Conservation (phyloP, 352 stramenopile genomes). For the Globisporangium rhizosaccharum region DNA sequence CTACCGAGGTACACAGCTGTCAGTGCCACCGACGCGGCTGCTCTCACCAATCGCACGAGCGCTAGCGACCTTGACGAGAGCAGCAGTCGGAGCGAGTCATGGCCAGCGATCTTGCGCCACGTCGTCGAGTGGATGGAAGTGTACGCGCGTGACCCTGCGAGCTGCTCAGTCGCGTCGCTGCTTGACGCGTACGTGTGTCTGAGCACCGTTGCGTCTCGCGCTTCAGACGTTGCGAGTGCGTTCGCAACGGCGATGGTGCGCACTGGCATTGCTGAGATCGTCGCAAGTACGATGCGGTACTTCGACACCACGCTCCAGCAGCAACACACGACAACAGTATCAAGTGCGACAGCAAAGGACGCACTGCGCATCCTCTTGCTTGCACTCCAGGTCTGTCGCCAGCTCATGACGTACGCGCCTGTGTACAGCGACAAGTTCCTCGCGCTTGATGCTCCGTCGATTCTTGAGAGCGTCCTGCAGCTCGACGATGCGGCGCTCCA, state of each 20-base stretch:
- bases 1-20: slow-evolving; percentile 15
- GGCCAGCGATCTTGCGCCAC: slow-evolving; percentile 34
- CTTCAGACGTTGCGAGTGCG: slow-evolving; percentile 13
- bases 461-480: slow-evolving; percentile 45
- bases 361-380: slow-evolving; percentile 24
- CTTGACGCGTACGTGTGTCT: slow-evolving; percentile 38
- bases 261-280: slow-evolving; percentile 41
- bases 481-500: slow-evolving; percentile 34
- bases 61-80: neutral
- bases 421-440: slow-evolving; percentile 34
- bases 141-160: slow-evolving; percentile 39
- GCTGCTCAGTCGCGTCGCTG: slow-evolving; percentile 23
- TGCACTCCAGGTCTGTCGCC: slow-evolving; percentile 30
- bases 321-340: neutral
- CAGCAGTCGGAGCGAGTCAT: slow-evolving; percentile 22
- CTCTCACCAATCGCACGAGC: no score
- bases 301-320: slow-evolving; percentile 14
- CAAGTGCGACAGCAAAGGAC: slow-evolving; percentile 8
- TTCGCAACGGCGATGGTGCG: slow-evolving; percentile 31
- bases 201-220: slow-evolving; percentile 31
- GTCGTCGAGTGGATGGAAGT: slow-evolving; percentile 77
- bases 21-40: neutral
- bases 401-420: slow-evolving; percentile 36
- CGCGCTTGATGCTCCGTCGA: slow-evolving; percentile 24
- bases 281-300: slow-evolving; percentile 26